Evolutionary conservation across 768 basidiomycete species (phyloP), one percentile per base, ranked within the genome.

Genomic region (Neoboletus magnificus): DNA sequence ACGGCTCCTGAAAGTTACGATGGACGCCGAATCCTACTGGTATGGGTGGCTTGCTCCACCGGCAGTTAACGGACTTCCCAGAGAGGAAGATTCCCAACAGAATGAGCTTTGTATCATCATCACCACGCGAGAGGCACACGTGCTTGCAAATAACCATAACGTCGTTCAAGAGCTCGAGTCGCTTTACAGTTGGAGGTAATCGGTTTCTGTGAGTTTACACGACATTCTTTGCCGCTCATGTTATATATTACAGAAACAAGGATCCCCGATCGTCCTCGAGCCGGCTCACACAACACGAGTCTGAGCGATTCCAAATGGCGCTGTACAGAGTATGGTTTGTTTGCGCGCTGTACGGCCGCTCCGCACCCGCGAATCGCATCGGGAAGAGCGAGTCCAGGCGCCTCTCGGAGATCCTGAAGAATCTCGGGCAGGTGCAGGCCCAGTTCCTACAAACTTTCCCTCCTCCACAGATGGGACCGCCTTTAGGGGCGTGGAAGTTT

Each of bases 231-330:
- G 16, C 10, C 25, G 30, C 61, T 60, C 52, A 63, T 44, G 23
- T n/a, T 11, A n/a, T 46, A 2, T 5, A 15, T 41, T 40, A 29
- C 44, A 77, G 78, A 50, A 50, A 73, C 55, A 76, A 77, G 54
- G 73, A 77, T 54, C 71, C 72, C 10, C 57, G 61, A 16, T 73
- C 67, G n/a, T 22, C 32, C 4, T 62, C 52, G 16, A 75, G 71
- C 52, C 60, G 52, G n/a, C 65, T 77, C 9, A 59, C 71, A 12
- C 29, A 41, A 2, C 25, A 22, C 8, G 77, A 79, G 54, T 71
- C 73, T n/a, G 36, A 59, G n/a, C 65, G 62, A 9, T 73, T 74
- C 41, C 59, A 58, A 10, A 41, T 55, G 5, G 73, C 68, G 7
- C 13, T 72, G 47, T 72, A 72, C 50, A 64, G 71, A 10, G 59